Evolutionary conservation across 1,284 basidiomycete species (phyloP), one percentile per base, ranked within the genome.

Genomic region (Gymnopus androsaceus): DNA sequence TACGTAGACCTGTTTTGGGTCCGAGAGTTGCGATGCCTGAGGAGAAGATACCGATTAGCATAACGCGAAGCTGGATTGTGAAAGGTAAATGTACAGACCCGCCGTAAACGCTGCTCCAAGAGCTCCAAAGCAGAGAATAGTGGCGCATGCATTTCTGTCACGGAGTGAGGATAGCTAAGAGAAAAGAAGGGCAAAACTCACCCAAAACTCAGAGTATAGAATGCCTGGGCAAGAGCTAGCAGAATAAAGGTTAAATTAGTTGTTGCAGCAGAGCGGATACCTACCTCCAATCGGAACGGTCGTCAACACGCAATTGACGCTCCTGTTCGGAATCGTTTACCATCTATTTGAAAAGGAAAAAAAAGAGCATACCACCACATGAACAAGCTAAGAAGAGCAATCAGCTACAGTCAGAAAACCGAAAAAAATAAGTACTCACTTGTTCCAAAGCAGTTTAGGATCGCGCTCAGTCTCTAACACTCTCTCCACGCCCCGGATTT

Each of bases 21-120:
- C 85, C 85, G n/a, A 88, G 75, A 1, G 75, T 82, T 12, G 83
- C 79, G 48, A 84, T 77, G 63, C 82, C 83, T 0, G 79, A 78
- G 0, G 75, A 75, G 12, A n/a, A n/a, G n/a, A n/a, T n/a, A n/a
- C n/a, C n/a, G n/a, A n/a, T n/a, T n/a, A n/a, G n/a, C n/a, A n/a
- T n/a, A n/a, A n/a, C n/a, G n/a, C n/a, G n/a, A n/a, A n/a, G n/a
- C n/a, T n/a, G n/a, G n/a, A n/a, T n/a, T n/a, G n/a, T n/a, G n/a
- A n/a, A n/a, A n/a, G n/a, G n/a, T n/a, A n/a, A n/a, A n/a, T n/a
- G n/a, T n/a, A 19, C n/a, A n/a, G n/a, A n/a, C n/a, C n/a, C n/a
- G n/a, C n/a, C n/a, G n/a, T n/a, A n/a, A 71, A 56, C 47, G 74
- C 50, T 7, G 68, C 69, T 4, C 78, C 78, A 4, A 81, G 64